Conservation (phyloP, 495 filamentous ascomycete species). For the Cudoniella acicularis region DNA sequence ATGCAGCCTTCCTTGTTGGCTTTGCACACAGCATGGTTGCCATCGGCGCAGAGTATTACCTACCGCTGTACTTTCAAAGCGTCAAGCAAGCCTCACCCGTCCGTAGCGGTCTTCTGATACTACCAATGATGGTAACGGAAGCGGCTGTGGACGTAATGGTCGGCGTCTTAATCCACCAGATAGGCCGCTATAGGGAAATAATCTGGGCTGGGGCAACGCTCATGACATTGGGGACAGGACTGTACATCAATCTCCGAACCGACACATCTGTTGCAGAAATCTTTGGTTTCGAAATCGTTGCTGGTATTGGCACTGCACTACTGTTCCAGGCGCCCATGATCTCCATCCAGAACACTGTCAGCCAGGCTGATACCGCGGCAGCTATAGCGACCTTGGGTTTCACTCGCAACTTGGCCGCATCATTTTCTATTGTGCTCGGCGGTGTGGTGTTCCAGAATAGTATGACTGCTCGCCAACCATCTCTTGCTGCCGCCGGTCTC, state of each 20-base stretch:
- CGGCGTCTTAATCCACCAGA: slow-evolving; percentile 57
- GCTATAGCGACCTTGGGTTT: slow-evolving; percentile 64
- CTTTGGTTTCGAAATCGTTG: slow-evolving; percentile 47
- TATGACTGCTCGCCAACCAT: slow-evolving; percentile 25
- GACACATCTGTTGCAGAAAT: slow-evolving; percentile 44
- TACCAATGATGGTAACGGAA: slow-evolving; percentile 52
- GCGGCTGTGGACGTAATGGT: slow-evolving; percentile 44
- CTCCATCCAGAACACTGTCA: slow-evolving; percentile 66
- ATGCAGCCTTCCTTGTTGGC: slow-evolving; percentile 43
- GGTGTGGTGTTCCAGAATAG: slow-evolving; percentile 63
- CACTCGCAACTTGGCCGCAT: slow-evolving; percentile 56
- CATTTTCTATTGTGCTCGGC: slow-evolving; percentile 63
- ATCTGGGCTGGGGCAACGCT: slow-evolving; percentile 48
- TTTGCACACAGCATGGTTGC: slow-evolving; percentile 51
- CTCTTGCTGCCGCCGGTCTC: slow-evolving; percentile 20
- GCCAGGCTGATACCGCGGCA: slow-evolving; percentile 56
- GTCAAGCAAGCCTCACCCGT: slow-evolving; percentile 52
- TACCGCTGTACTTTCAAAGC: slow-evolving; percentile 82
- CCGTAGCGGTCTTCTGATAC: slow-evolving; percentile 65
- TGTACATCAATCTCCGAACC: slow-evolving; percentile 48
- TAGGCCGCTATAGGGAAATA: slow-evolving; percentile 54
- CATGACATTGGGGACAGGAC: slow-evolving; percentile 53
- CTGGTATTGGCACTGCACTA: slow-evolving; percentile 47
- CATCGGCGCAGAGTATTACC: slow-evolving; percentile 45
- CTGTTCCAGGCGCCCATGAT: slow-evolving; percentile 67